Evolutionary conservation across 306 rosid species (phyloP), one percentile per base, ranked within the genome.

Genomic region (Casuarina cunninghamiana): DNA sequence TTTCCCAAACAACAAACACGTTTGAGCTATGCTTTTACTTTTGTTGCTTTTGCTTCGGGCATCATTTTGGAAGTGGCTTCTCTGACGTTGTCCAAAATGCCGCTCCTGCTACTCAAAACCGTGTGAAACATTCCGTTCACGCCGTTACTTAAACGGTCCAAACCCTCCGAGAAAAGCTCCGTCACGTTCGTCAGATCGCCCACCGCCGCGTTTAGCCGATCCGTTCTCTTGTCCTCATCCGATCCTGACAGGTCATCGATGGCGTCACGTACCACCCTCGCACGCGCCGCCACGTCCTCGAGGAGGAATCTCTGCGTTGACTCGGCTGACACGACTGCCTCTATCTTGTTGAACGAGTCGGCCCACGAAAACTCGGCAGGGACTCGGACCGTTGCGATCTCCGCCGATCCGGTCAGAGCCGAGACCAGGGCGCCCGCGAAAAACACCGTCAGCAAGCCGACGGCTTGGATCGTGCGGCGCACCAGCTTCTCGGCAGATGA

Each of bases 311-410:
- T 9, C 53, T 51, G 72, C 4, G 9, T 39, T 37, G 43, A 68
- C 72, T 68, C 50, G 17, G 35, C 3, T 2, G 71, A 32, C 10
- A 66, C 21, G 9, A 49, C n/a, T 10, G 50, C 16, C 53, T 41
- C 12, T 6, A 68, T 11, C 12, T 7, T 3, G 51, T 68, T 68
- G 15, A 68, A 68, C 72, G 72, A 68, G 53, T 68, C 72, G n/a
- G 51, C 72, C 72, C 72, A 68, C 51, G 46, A 43, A 44, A 68
- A 68, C 72, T 68, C 72, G 13, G 51, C 72, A 6, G 72, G 53
- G 3, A 68, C 53, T 68, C 38, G 49, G 51, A 68, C 51, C 32
- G 72, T 2, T 2, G 42, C 53, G 5, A 68, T 16, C 53, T 43
- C 49, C 10, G 51, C 26, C 51, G 19, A 41, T 21, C 72, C 72